Evolutionary conservation across 2,329 filamentous ascomycete genomes (phyloP).

Genomic region (Lasiodiplodia sp.): DNA sequence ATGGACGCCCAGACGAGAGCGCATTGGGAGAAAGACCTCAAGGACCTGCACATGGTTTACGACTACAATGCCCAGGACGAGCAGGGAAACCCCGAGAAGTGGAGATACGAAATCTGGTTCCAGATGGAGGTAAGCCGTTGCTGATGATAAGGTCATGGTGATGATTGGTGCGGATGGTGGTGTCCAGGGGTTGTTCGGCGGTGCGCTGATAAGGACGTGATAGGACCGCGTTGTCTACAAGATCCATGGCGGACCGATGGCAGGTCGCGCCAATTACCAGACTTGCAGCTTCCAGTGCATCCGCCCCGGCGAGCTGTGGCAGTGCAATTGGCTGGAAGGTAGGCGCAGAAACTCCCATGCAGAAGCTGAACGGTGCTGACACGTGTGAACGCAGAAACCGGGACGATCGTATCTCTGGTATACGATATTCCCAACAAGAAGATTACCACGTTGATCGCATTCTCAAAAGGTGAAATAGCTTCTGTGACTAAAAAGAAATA

Average conservation of each 20-base stretch:
- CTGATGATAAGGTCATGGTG: neutral
- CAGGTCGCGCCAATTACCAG: conserved; percentile 62
- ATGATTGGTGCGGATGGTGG: conserved; percentile 33
- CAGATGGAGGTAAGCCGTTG: conserved; percentile 49
- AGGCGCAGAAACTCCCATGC: neutral
- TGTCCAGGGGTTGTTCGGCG: neutral
- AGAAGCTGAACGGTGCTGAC: neutral
- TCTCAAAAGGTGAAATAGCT: conserved; percentile 52
- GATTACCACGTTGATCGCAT: conserved; percentile 62
- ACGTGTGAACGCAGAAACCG: conserved; percentile 53
- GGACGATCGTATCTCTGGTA: conserved; percentile 62
- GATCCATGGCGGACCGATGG: conserved; percentile 68
- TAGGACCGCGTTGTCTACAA: conserved; percentile 60
- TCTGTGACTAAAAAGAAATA: no score
- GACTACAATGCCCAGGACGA: conserved; percentile 61
- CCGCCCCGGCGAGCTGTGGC: conserved; percentile 65
- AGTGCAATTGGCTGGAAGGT: conserved; percentile 65
- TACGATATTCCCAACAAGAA: conserved; percentile 60
- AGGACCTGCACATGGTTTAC: conserved; percentile 63
- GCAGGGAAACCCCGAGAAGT: conserved; percentile 62
- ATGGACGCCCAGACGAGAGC: conserved; percentile 18
- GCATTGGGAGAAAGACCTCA: conserved; percentile 59
- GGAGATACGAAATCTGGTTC: conserved; percentile 70
- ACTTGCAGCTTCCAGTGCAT: conserved; percentile 65
- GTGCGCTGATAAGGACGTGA: conserved; percentile 7